These are phyloP conservation scores for Aspergillus campestris DNA, from an alignment of 495 filamentous ascomycete genomes.

Conservation along the genomic window DNA sequence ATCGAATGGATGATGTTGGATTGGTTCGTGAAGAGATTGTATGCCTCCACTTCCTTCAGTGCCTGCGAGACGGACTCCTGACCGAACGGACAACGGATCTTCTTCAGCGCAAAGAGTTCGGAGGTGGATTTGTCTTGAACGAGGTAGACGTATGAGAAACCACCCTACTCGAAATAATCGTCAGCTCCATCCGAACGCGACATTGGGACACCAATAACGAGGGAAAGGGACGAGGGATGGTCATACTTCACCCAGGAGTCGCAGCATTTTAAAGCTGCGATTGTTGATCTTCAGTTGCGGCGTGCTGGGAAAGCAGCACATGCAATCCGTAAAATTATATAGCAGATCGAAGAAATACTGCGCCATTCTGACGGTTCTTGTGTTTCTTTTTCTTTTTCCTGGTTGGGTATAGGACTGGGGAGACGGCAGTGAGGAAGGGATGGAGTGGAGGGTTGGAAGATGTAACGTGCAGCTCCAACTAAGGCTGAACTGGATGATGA, in stretches of 20 bases:
- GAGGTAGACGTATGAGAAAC: slow-evolving; percentile 97
- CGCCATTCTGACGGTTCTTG: slow-evolving; percentile 48
- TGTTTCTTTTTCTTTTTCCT: neutral
- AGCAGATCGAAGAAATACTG: slow-evolving; percentile 82
- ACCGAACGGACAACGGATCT: slow-evolving; percentile 96
- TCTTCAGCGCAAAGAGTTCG: slow-evolving; percentile 88
- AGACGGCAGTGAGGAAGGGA: neutral
- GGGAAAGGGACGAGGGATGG: neutral
- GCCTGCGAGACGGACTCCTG: slow-evolving; percentile 90
- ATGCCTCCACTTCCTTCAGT: slow-evolving; percentile 94
- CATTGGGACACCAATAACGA: slow-evolving; percentile 2
- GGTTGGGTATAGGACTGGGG: neutral
- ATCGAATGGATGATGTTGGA: slow-evolving; percentile 83
- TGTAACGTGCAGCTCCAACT: neutral
- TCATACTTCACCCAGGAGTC: slow-evolving; percentile 78
- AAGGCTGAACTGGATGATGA: neutral
- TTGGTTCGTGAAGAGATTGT: slow-evolving; percentile 75
- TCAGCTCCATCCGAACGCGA: slow-evolving; percentile 6
- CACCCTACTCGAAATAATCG: slow-evolving; percentile 50
- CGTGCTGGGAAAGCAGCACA: slow-evolving; percentile 89
- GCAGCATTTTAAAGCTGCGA: slow-evolving; percentile 88
- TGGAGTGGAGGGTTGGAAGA: neutral
- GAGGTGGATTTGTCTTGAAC: slow-evolving; percentile 80
- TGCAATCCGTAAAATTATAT: slow-evolving; percentile 85
- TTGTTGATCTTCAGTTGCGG: slow-evolving; percentile 93